These are phyloP conservation scores for Oryza punctata DNA, from an alignment of 176 grass and related monocot genomes.

Conservation along the genomic window DNA sequence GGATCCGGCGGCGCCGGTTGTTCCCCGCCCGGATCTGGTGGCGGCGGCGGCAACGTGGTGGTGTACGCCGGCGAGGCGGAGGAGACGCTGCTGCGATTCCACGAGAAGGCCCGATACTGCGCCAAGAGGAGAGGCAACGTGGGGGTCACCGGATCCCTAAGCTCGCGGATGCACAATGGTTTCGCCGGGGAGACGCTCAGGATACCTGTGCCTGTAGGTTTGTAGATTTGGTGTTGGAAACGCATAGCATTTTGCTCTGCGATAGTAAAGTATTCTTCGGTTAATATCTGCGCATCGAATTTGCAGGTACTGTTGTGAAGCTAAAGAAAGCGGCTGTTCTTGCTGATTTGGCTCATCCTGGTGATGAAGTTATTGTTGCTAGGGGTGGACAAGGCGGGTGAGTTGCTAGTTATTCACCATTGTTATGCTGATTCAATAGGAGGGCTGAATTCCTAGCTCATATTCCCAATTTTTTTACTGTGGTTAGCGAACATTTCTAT, in stretches of 20 bases:
- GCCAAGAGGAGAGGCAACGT: slow-evolving; percentile 92
- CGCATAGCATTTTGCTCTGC: neutral
- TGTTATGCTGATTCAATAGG: neutral
- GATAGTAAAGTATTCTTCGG: neutral
- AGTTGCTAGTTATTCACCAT: slow-evolving; percentile 19
- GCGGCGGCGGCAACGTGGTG: no score
- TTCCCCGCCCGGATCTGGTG: no score
- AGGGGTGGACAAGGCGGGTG: slow-evolving; percentile 94
- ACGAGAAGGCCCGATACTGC: slow-evolving; percentile 67
- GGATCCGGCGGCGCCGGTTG: no score
- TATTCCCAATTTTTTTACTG: neutral
- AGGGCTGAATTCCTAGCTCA: neutral
- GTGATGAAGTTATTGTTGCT: slow-evolving; percentile 88
- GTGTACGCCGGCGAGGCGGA: slow-evolving; percentile 58
- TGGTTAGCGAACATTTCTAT: neutral
- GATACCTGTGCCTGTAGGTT: slow-evolving; percentile 95
- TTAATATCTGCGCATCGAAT: neutral
- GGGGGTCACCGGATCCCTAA: slow-evolving; percentile 68
- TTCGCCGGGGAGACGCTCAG: slow-evolving; percentile 64
- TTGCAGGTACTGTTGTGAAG: slow-evolving; percentile 83
- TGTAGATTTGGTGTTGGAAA: slow-evolving; percentile 31
- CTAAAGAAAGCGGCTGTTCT: slow-evolving; percentile 82
- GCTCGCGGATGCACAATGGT: slow-evolving; percentile 77
- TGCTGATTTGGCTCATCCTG: slow-evolving; percentile 81
- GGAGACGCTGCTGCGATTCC: slow-evolving; percentile 79